Percentiles rank a stretch among this genome's conserved stretches.
Evolutionary conservation across 768 basidiomycete genomes (phyloP).

Genomic region (Collybia nuda): DNA sequence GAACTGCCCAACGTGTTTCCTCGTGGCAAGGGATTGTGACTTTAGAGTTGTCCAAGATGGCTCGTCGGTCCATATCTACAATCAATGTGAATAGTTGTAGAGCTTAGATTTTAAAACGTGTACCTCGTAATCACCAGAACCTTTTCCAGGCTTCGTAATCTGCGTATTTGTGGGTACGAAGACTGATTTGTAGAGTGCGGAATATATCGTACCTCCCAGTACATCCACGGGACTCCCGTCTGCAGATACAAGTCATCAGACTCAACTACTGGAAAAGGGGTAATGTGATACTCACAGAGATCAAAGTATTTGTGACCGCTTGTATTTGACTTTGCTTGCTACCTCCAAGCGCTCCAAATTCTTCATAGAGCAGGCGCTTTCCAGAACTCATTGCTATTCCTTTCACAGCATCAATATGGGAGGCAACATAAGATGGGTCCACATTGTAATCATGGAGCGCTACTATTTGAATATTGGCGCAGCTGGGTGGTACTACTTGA

Average conservation of each 20-base stretch:
- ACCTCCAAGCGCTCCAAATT: slow-evolving; percentile 36
- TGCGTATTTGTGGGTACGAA: not conserved
- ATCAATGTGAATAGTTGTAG: not conserved
- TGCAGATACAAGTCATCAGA: not conserved
- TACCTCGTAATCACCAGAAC: slow-evolving; percentile 22
- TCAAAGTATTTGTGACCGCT: slow-evolving; percentile 34
- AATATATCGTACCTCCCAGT: slow-evolving; percentile 17
- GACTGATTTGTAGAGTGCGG: not conserved
- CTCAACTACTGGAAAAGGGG: not conserved
- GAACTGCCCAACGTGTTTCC: slow-evolving; percentile 20
- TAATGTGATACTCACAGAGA: slow-evolving; percentile 27
- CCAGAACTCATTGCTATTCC: slow-evolving; percentile 33
- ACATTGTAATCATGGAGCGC: slow-evolving; percentile 36
- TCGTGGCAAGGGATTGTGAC: slow-evolving; percentile 16
- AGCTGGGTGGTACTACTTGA: slow-evolving; percentile 9
- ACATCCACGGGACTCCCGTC: slow-evolving; percentile 25
- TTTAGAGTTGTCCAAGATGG: slow-evolving; percentile 20
- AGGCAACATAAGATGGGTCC: slow-evolving; percentile 41
- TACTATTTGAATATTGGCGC: slow-evolving; percentile 20
- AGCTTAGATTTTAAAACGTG: not conserved
- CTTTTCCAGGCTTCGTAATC: slow-evolving; percentile 19
- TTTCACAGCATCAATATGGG: slow-evolving; percentile 38
- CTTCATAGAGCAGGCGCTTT: slow-evolving; percentile 34
- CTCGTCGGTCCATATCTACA: slow-evolving; percentile 24
- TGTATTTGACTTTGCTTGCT: slow-evolving; percentile 37